Base-by-base conservation (phyloP, 768 basidiomycete species). In the Mycena crocata region DNA sequence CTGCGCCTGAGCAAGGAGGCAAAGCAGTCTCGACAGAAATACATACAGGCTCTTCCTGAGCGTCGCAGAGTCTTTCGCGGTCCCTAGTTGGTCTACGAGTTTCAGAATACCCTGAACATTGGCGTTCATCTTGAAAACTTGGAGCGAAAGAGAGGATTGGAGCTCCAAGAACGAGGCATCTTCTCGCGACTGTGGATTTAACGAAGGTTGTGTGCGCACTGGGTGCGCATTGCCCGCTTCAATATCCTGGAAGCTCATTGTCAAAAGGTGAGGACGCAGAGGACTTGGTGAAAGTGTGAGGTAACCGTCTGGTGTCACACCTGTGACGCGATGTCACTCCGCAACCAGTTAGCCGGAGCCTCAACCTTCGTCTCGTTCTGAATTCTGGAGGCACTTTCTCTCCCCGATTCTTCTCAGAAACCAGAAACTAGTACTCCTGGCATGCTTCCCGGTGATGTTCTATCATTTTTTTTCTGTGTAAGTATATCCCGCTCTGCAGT, bases 91-190 rank as follows among this genome's bases (percentile, higher is more conserved):
- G 75, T 99, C 96, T n/a, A 99, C 94, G n/a, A 96, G 86, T 79
- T 94, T 94, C 72, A 95, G 79, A 52, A 99, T 96, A 19, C 94
- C 97, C 74, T 97, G 94, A 3, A 98, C 95, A 79, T 99, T 99
- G 64, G 94, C 89, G 73, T 97, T 96, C 83, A 99, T 95, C 87
- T 99, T 99, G 91, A 99, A 98, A 63, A 97, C 94, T 77, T 99
- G 96, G 8, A 99, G 85, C 1, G 92, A 92, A 65, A 95, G 79
- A 17, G 93, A 93, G 4, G 87, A 89, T 75, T 95, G 95, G 19
- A 96, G 81, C 34, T 83, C 84, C 13, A 85, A 80, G 77, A 97
- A 98, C 5, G 90, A 85, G 9, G 88, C 85, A 78, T 96, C 94
- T 75, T 93, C 90, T 44, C 64, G 84, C 28, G 86, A 84, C 70